phyloP scores from a whole-genome alignment of 768 basidiomycete genomes.

The Suillus paluster region DNA sequence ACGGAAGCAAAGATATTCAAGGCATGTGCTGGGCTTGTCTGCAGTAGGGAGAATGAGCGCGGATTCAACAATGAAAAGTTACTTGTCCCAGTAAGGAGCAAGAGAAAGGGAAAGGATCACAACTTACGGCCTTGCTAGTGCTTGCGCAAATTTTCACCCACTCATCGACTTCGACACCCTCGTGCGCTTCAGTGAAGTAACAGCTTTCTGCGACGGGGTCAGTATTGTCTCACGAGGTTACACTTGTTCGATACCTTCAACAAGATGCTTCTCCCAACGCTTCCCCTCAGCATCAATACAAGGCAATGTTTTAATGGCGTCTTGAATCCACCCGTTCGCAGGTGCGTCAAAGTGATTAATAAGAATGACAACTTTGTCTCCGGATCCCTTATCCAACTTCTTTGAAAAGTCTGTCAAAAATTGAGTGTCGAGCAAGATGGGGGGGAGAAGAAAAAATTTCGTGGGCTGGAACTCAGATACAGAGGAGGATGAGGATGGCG shows the following conservation, averaged over 20 bases:
- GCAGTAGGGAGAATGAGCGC: not conserved
- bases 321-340: not conserved
- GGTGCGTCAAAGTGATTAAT: conserved; percentile 19
- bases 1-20: conserved; percentile 48
- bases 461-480: conserved; percentile 25
- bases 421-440: conserved; percentile 13
- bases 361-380: conserved; percentile 28
- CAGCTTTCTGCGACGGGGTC: not conserved
- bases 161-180: not conserved
- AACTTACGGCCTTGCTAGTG: not conserved
- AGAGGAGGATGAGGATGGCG: conserved; percentile 21
- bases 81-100: not conserved
- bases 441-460: conserved; percentile 30
- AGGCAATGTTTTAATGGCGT: not conserved
- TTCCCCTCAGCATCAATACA: not conserved
- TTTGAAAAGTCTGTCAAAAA: conserved; percentile 21
- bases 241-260: not conserved
- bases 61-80: not conserved
- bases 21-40: conserved; percentile 50
- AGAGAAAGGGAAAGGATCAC: not conserved
- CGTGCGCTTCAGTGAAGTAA: not conserved
- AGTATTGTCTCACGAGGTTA: not conserved
- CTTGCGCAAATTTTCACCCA: not conserved
- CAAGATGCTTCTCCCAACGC: not conserved
- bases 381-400: conserved; percentile 32